Base-by-base conservation (phyloP, 73 alveolate species). In the Stentor coeruleus region DNA sequence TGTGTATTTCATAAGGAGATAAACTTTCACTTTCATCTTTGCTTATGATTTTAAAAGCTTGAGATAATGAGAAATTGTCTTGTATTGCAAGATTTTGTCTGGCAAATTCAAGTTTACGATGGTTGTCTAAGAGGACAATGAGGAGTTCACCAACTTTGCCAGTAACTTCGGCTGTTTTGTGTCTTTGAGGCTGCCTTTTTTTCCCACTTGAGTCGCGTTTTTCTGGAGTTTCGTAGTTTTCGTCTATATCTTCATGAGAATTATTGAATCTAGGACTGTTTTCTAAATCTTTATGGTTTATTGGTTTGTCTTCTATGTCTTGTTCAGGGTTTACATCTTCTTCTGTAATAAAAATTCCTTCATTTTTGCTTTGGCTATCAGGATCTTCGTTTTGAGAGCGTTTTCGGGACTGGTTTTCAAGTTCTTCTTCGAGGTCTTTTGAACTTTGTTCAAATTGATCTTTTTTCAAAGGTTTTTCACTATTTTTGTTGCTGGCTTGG, bases 391-490 rank as follows among this genome's bases (percentile, higher is more conserved):
- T 6, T 20, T 49, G 6, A 11, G 66, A 49, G 6, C 28, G 20
- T 49, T 6, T 6, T 49, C 66, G 66, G 6, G 66, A 20, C 66
- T 49, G 28, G 20, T 6, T 49, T 49, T 49, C 20, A 39, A 74
- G 58, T 28, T 83, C 89, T 76, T 83, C 81, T 39, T 55, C 42
- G 14, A 85, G 35, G 4, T 76, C 87, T 30, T 74, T 6, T 15
- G 82, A 59, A 26, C 28, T 37, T n/a, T 80, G 66, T 49, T 84
- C 77, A 38, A 39, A 36, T 76, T 84, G 35, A 39, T 83, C 59
- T 74, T 72, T n/a, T 74, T 42, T 30, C 3, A 3, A 20, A 59
- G 36, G 37, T 74, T 79, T 3, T 42, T 3, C 20, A 76, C 3
- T 72, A 76, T 81, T 28, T 84, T 39, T 39, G 74, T 84, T 73